A percentile compares a stretch with the other conserved stretches of the same genome.
These are phyloP conservation scores for Pseudogymnoascus pannorum DNA, from an alignment of 2,329 filamentous ascomycete genomes.

Conservation along the genomic window DNA sequence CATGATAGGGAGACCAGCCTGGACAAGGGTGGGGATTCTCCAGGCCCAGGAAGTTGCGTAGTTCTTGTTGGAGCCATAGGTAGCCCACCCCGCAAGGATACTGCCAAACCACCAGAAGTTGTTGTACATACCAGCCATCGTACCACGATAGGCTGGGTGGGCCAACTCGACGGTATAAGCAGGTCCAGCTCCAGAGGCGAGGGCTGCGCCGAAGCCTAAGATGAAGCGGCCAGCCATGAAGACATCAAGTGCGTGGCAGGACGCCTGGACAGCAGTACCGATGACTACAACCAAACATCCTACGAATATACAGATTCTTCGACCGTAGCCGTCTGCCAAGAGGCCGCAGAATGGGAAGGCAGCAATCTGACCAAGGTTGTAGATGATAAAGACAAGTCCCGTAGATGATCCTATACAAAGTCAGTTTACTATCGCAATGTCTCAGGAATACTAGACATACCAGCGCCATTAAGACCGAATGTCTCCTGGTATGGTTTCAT, in stretches of 20 bases:
- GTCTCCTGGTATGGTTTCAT: slow-evolving; percentile 43
- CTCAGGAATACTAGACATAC: slow-evolving; percentile 16
- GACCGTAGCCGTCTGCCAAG: slow-evolving; percentile 44
- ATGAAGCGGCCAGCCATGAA: slow-evolving; percentile 52
- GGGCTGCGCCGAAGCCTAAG: slow-evolving; percentile 50
- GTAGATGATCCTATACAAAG: slow-evolving; percentile 32
- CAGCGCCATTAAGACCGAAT: slow-evolving; percentile 41
- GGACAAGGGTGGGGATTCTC: slow-evolving; percentile 50
- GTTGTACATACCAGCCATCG: slow-evolving; percentile 50
- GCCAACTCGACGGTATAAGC: slow-evolving; percentile 58
- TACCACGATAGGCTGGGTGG: slow-evolving; percentile 54
- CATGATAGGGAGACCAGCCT: slow-evolving; percentile 38
- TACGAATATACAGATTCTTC: slow-evolving; percentile 48
- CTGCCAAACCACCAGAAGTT: slow-evolving; percentile 43
- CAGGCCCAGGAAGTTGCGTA: slow-evolving; percentile 44
- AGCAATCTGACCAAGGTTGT: slow-evolving; percentile 43
- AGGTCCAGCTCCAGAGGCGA: slow-evolving; percentile 52
- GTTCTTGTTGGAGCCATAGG: slow-evolving; percentile 35
- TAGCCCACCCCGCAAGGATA: slow-evolving; percentile 47
- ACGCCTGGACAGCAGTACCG: slow-evolving; percentile 43
- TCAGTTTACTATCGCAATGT: background rate
- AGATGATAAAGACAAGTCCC: slow-evolving; percentile 41
- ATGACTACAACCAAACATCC: slow-evolving; percentile 45
- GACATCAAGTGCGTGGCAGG: slow-evolving; percentile 38
- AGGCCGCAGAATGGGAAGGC: slow-evolving; percentile 46